These are phyloP conservation scores for Saccharomycopsis hybrid DNA, from an alignment of 1,139 yeast species.

Conservation along the genomic window DNA sequence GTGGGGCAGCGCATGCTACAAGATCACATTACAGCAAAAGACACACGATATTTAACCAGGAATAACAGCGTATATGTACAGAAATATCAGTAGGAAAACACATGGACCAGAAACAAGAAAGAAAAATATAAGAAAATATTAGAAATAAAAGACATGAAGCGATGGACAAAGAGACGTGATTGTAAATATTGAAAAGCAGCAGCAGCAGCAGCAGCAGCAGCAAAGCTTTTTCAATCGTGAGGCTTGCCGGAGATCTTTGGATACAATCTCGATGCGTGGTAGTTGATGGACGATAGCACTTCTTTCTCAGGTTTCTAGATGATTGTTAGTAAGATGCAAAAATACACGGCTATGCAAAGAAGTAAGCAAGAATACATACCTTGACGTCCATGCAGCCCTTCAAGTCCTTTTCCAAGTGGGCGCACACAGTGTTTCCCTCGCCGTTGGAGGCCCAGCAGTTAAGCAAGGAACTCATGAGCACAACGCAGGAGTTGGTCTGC, in stretches of 20 bases:
- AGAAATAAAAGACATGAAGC: not conserved
- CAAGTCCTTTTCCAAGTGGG: conserved; percentile 50
- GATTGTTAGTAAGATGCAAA: conserved; percentile 9
- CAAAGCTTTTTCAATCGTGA: conserved; percentile 45
- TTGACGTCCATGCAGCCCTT: conserved; percentile 46
- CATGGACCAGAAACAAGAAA: no score
- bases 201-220: not conserved
- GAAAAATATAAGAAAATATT: no score
- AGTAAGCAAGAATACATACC: conserved; percentile 14
- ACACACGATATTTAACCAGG: no score
- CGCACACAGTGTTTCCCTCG: conserved; percentile 68
- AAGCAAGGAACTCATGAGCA: conserved; percentile 75
- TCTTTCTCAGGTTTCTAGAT: conserved; percentile 34
- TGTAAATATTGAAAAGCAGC: not conserved
- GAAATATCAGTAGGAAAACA: no score
- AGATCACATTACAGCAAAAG: no score
- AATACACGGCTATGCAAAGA: not conserved
- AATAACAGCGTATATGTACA: no score
- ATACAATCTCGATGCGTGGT: conserved; percentile 77
- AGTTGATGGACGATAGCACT: conserved; percentile 57
- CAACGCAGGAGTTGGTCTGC: conserved; percentile 64
- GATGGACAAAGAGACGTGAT: not conserved
- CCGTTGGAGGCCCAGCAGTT: conserved; percentile 97
- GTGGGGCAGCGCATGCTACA: no score
- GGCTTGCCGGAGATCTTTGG: conserved; percentile 73